Evolutionary conservation across 2,329 filamentous ascomycete species (phyloP).

Genomic region (Scytalidium sp.): DNA sequence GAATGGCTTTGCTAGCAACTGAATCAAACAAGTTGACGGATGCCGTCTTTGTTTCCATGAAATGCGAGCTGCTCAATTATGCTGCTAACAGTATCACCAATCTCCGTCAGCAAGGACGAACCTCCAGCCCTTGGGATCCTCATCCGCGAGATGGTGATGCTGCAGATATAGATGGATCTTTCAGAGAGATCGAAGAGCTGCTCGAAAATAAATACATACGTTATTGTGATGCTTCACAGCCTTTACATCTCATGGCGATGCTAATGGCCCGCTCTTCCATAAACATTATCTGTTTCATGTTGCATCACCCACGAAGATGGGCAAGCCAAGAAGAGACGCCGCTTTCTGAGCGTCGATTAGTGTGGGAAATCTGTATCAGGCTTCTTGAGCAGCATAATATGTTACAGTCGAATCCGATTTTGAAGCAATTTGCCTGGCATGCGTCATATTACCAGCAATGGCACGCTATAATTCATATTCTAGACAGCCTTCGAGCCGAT

Average conservation of each 20-base stretch:
- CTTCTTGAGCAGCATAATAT: constrained; percentile 31
- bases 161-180: constrained; percentile 13
- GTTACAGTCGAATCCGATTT: constrained; percentile 28
- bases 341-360: constrained; percentile 23
- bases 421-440: constrained; percentile 30
- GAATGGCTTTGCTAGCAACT: constrained; percentile 37
- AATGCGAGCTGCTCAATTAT: constrained; percentile 50
- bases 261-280: constrained; percentile 11
- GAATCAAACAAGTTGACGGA: constrained; percentile 52
- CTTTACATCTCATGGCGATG: constrained; percentile 27
- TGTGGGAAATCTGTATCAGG: constrained; percentile 27
- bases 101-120: not conserved
- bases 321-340: constrained; percentile 22
- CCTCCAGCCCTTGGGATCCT: constrained; percentile 2
- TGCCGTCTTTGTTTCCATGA: constrained; percentile 56
- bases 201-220: constrained; percentile 36
- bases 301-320: constrained; percentile 27
- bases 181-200: constrained; percentile 29
- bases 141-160: constrained; percentile 1
- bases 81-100: constrained; percentile 2
- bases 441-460: constrained; percentile 29
- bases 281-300: constrained; percentile 18
- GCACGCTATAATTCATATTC: constrained; percentile 32
- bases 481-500: constrained; percentile 31
- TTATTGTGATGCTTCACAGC: constrained; percentile 34